Evolutionary conservation across 176 grass and related monocot genomes (phyloP).

Genomic region (Carex myosuroides): DNA sequence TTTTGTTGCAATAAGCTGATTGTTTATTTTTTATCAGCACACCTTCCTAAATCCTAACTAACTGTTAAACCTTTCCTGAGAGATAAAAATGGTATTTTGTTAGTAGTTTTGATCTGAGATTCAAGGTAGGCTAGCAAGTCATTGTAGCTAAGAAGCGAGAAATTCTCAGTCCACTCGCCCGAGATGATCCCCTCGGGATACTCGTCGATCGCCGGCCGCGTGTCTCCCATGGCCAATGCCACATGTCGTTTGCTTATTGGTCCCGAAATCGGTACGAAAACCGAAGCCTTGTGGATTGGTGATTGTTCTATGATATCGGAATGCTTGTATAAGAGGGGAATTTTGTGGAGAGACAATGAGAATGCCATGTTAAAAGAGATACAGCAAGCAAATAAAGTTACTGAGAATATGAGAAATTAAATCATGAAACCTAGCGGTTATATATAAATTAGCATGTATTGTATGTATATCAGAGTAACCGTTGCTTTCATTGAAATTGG

Average conservation of each 20-base stretch:
- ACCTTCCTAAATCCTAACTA: no score
- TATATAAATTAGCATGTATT: background rate
- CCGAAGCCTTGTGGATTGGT: background rate
- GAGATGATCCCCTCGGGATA: conserved; percentile 71
- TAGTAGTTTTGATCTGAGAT: conserved; percentile 46
- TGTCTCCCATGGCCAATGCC: conserved; percentile 28
- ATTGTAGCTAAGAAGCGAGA: conserved; percentile 55
- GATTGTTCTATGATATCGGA: background rate
- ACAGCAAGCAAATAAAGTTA: background rate
- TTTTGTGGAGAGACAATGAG: background rate
- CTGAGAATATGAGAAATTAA: background rate
- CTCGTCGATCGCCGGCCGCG: conserved; percentile 55
- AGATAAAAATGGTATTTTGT: conserved; percentile 23
- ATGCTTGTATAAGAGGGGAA: background rate
- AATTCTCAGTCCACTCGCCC: conserved; percentile 60
- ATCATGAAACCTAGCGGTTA: background rate
- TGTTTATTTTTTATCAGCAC: no score
- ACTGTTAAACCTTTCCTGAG: background rate
- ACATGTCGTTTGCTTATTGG: background rate
- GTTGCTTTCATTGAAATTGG: background rate
- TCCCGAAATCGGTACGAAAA: background rate
- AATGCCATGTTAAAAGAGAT: background rate
- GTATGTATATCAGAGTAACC: background rate
- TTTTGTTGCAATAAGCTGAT: background rate
- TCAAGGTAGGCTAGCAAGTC: conserved; percentile 72